Evolutionary conservation across 129 eudicot species (phyloP), one percentile per base, ranked within the genome.

Genomic region (Glebionis coronaria): DNA sequence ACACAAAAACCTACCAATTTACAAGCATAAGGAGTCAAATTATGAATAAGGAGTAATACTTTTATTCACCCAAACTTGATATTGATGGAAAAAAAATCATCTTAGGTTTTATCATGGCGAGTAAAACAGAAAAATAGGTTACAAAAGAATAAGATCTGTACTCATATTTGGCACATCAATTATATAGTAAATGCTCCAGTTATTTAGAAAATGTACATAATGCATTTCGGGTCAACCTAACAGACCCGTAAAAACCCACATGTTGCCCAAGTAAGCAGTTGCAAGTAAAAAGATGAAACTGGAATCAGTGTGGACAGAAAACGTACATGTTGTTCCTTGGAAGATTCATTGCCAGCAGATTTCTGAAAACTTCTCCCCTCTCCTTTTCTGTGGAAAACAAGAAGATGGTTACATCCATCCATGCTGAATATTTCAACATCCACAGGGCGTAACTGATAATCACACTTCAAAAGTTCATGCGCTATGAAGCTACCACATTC

Each of bases 301-400:
- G 13, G 73, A 67, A 63, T 31, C 19, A 47, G 18, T n/a, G 40
- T 29, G 65, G 62, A 64, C 25, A 58, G 44, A 47, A 45, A 67
- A 83, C 96, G 31, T 94, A 94, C 99, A 80, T 73, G 99, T 83
- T 87, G 83, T 94, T 90, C 75, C 95, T 82, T 14, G 95, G 99
- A 55, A 89, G 85, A 84, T 89, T 89, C 88, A 89, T 72, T 60
- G 99, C 86, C 72, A 82, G 74, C 78, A 94, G 75, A 80, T 94
- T 94, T 69, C 80, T 87, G 76, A 89, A 87, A 53, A 94, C 90
- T 62, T 89, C 97, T 69, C 90, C 99, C 73, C 99, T 79, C 84
- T 94, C 99, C 68, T 84, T 94, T 77, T 94, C n/a, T 94, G 82
- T 94, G 99, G 69, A 94, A 94, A 68, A 94, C 97, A 67, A 94